Base-by-base conservation (phyloP, 768 basidiomycete genomes). In the Lepiota subincarnata region DNA sequence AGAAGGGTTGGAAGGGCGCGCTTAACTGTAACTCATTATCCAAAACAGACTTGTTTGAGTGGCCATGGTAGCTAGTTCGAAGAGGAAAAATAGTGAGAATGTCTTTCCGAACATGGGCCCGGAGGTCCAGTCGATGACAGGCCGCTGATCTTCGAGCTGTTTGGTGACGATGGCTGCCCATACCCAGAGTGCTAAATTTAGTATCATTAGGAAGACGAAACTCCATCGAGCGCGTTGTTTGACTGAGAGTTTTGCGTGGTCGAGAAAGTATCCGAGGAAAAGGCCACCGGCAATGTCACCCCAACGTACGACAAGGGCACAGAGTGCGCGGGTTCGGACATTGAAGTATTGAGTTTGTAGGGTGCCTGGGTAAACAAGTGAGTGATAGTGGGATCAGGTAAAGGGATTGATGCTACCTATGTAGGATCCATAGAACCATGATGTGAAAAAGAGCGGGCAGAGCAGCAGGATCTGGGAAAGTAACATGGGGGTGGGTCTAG, bases 91-190 rank as follows among this genome's bases (percentile, higher is more conserved):
- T 24, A 69, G 56, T 6, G 57, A 43, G 52, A 69, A 69, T 8
- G 66, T 68, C 36, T 61, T 64, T 6, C 57, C 64, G 42, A 69
- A 69, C 35, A 65, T 55, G 20, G 58, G 56, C 14, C 40, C 50
- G 1, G 68, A 68, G 8, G 65, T 68, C 68, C 68, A 69, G 57
- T 68, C 68, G 45, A 69, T 64, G 11, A 67, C 64, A 26, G 68
- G 68, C 35, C 60, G 42, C 34, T 62, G 28, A 48, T 66, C 66
- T 50, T 67, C 60, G 20, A 68, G 59, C 39, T 65, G 64, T 50
- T 68, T 68, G 2, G 68, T 69, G 40, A 68, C 58, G 16, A 67
- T 57, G 6, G 68, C 68, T 1, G 67, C 63, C 67, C 67, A 68
- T 1, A 67, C 57, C 66, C 68, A 69, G 7, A 69, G 57, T 2